Evolutionary conservation across 805 yeast species (phyloP).

Genomic region (Zygosaccharomyces rouxii): DNA sequence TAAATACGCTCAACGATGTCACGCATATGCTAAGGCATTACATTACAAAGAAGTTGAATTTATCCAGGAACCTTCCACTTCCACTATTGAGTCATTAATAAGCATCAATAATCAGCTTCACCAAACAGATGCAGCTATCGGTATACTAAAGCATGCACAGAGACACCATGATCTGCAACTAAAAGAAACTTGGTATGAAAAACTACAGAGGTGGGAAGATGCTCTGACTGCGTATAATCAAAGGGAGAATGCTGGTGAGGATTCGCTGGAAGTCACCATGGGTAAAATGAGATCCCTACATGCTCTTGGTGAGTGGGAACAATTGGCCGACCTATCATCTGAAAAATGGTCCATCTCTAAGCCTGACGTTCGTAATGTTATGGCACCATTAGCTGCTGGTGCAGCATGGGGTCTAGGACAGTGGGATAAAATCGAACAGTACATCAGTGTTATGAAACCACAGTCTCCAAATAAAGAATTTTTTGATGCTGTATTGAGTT

Average conservation of each 20-base stretch:
- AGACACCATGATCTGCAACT: conserved; percentile 84
- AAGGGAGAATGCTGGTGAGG: conserved; percentile 52
- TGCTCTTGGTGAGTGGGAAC: conserved; percentile 99
- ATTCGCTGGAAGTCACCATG: conserved; percentile 83
- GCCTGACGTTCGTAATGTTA: conserved; percentile 68
- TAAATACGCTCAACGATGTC: conserved; percentile 89
- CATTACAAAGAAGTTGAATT: conserved; percentile 95
- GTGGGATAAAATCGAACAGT: conserved; percentile 94
- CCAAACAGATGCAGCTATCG: conserved; percentile 97
- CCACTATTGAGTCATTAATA: conserved; percentile 87
- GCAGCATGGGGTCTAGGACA: conserved; percentile 98
- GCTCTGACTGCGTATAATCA: conserved; percentile 86
- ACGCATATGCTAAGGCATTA: conserved; percentile 94
- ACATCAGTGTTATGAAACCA: conserved; percentile 80
- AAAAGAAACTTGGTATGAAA: conserved; percentile 97
- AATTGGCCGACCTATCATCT: conserved; percentile 76
- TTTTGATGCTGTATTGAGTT: conserved; percentile 81
- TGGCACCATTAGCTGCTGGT: conserved; percentile 97
- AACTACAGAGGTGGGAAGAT: conserved; percentile 96
- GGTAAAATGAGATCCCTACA: conserved; percentile 98
- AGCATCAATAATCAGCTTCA: conserved; percentile 91
- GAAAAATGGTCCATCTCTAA: conserved; percentile 77
- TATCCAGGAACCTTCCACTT: conserved; percentile 85
- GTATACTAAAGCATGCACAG: conserved; percentile 91
- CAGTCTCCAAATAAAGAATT: conserved; percentile 95